Base-by-base conservation (phyloP, 768 basidiomycete genomes). In the Tephrocybe sp. region DNA sequence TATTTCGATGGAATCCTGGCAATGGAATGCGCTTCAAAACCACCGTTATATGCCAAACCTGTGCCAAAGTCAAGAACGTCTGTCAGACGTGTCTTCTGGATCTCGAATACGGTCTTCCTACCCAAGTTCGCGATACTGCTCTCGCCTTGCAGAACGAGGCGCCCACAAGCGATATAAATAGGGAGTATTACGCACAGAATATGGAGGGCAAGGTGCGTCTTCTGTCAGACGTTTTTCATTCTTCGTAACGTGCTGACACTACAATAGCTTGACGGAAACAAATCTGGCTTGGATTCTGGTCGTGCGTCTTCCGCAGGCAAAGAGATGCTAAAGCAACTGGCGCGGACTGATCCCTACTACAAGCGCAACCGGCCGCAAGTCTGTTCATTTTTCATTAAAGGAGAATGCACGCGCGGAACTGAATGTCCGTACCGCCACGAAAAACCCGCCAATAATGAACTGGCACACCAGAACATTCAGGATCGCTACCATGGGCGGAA, bases 1-100 rank as follows among this genome's bases (percentile, higher is more conserved):
- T 98, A 60, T 99, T 99, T 72, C 88, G 93, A 35, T 99, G 97
- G 97, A 96, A 98, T 63, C 95, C 97, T 2, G 97, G 97, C 39
- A 73, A 85, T 3, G 96, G 94, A 36, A 87, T 85, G 66, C 85
- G 96, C 23, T 98, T 82, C 83, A 98, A 98, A 77, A 89, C 92
- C 52, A 99, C 97, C 10, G 93, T 97, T 54, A 85, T 98, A 54
- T 97, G 94, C 70, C 95, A 96, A 68, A 96, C 95, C 3, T 98
- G 96, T 61, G 90, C 95, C 43, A 98, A 98, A 72, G 84, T 92
- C 59, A 91, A 91, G 74, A 94, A 94, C 63, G 87, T 97, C 48
- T 99, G 97, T 74, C 97, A 98, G 72, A 98, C 95, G 1, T 99
- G 97, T 68, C 76, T 99, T 23, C 76, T 99, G 38, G 97, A 99